phyloP scores from a whole-genome alignment of 768 basidiomycete species.

The Macrolepiota albuminosa region DNA sequence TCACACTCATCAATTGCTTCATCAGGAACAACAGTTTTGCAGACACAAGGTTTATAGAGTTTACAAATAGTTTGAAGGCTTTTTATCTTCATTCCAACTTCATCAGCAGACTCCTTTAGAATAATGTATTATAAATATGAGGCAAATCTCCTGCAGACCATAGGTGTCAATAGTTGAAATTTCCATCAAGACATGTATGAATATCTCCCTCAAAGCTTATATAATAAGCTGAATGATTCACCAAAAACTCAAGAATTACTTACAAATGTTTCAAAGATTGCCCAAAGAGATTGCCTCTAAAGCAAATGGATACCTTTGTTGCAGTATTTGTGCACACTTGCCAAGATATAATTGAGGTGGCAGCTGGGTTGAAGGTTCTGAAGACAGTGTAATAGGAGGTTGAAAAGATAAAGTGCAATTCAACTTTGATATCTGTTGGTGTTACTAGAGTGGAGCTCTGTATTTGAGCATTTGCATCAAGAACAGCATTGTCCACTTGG shows the following conservation, averaged over 20 bases:
- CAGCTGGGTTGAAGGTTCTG: too few species aligned
- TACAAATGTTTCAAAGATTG: conserved; percentile 6
- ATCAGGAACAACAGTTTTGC: neutral
- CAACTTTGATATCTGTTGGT: too few species aligned
- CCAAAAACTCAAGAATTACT: neutral
- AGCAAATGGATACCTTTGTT: conserved; percentile 28
- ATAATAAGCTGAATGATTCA: neutral
- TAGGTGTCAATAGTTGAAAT: conserved; percentile 34
- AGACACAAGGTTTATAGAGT: too few species aligned
- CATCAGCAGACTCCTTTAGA: conserved; percentile 27
- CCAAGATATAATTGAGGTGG: too few species aligned
- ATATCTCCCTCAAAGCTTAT: conserved; percentile 26
- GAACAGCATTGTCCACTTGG: too few species aligned
- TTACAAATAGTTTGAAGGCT: conserved; percentile 5
- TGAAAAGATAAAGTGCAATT: too few species aligned
- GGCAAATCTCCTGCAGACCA: conserved; percentile 11
- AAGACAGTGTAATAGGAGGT: too few species aligned
- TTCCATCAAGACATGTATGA: conserved; percentile 32
- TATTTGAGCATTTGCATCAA: too few species aligned
- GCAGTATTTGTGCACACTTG: conserved; percentile 20
- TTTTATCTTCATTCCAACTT: conserved; percentile 22
- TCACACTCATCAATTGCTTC: too few species aligned
- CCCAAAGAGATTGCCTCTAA: too few species aligned
- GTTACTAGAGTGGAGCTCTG: too few species aligned
- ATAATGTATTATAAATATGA: conserved; percentile 21